Evolutionary conservation across 176 grass and related monocot species (phyloP).

Genomic region (Echinochloa phyllopogon): DNA sequence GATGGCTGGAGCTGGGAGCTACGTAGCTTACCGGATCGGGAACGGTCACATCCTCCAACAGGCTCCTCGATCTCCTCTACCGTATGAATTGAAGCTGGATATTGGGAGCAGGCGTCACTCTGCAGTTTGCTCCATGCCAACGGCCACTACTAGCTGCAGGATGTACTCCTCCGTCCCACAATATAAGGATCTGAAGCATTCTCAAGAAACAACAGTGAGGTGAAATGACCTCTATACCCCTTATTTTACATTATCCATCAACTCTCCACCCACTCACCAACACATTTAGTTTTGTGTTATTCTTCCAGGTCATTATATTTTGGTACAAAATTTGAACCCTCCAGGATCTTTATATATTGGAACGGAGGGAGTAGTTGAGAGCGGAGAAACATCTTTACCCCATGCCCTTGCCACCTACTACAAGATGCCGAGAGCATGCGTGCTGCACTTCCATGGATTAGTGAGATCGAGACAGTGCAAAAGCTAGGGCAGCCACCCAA

Average conservation of each 20-base stretch:
- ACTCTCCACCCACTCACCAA: too few relatives aligned
- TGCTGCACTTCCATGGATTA: constrained; percentile 2
- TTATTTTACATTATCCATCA: too few relatives aligned
- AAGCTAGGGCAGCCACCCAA: not conserved
- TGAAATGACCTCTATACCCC: too few relatives aligned
- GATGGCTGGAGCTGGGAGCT: not conserved
- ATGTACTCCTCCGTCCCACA: too few relatives aligned
- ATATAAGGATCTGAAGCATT: too few relatives aligned
- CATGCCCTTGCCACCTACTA: not conserved
- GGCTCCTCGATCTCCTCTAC: not conserved
- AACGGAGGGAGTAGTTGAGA: not conserved
- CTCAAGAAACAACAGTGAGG: too few relatives aligned
- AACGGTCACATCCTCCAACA: not conserved
- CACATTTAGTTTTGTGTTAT: too few relatives aligned
- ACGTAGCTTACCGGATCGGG: not conserved
- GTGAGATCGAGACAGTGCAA: not conserved
- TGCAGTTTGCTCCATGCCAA: not conserved
- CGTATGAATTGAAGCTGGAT: too few relatives aligned
- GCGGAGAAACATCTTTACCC: not conserved
- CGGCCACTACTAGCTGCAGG: not conserved
- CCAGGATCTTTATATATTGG: too few relatives aligned
- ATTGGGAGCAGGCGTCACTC: not conserved
- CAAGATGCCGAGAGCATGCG: not conserved
- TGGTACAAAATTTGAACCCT: too few relatives aligned
- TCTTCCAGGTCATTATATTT: too few relatives aligned